Evolutionary conservation across 768 basidiomycete species (phyloP), one percentile per base, ranked within the genome.

Genomic region (Suillus alpinus): DNA sequence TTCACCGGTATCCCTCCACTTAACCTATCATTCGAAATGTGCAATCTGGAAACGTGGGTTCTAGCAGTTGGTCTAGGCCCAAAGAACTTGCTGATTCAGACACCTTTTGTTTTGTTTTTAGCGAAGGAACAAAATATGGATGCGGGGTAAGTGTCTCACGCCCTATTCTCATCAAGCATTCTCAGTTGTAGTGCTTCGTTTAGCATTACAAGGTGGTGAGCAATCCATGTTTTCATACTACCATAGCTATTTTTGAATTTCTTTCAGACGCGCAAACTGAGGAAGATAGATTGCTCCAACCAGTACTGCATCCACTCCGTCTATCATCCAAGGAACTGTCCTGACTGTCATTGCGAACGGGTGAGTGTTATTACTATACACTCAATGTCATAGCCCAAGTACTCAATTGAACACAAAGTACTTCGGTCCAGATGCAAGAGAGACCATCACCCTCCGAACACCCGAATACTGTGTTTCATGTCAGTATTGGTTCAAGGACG

Each of bases 41-140:
- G 84, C 73, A 82, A 81, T 65, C 79, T 83, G 46, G 77, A 80
- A 68, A 85, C 85, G 83, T 86, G 62, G 20, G 61, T 78, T 62
- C 56, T 53, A 62, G 59, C 68, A 49, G 61, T 62, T 62, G 39
- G 62, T 31, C 37, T 18, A 62, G 58, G 64, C 58, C 69, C 51
- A 59, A 60, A 43, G 57, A 55, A 59, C 63, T 44, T 49, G 44
- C 68, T 73, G 56, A 75, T 69, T 67, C 64, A 72, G 60, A 64
- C 59, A 62, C 63, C 65, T 50, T 67, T 59, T 59, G 26, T 26
- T 26, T 26, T 26, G 3, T 26, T n/a, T 60, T 41, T 76, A 91
- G 89, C 68, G 87, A 89, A 81, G 90, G 87, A 64, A 86, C 82
- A 63, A 85, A 86, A 77, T 79, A 86, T 69, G 88, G 87, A 69